Percentiles rank a stretch among this genome's conserved stretches.
phyloP scores from a whole-genome alignment of 2,329 filamentous ascomycete species.

The Ophiostoma himal-ulmi region DNA sequence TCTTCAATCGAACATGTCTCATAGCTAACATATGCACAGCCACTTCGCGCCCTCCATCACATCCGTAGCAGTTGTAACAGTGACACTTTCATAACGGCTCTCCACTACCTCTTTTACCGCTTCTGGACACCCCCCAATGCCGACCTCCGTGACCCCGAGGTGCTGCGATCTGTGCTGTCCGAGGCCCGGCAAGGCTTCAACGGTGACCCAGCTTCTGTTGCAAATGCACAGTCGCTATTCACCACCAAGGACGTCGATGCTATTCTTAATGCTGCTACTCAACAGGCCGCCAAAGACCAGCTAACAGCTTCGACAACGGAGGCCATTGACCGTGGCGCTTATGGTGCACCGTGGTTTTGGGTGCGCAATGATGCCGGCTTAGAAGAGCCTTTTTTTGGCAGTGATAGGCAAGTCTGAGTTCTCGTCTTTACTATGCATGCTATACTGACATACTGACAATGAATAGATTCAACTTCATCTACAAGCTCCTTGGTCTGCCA shows the following conservation, averaged over 20 bases:
- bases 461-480: slow-evolving; percentile 61
- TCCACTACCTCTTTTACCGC: slow-evolving; percentile 50
- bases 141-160: slow-evolving; percentile 54
- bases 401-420: slow-evolving; percentile 49
- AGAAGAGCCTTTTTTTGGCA: slow-evolving; percentile 69
- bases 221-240: slow-evolving; percentile 38
- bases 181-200: slow-evolving; percentile 30
- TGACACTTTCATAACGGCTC: slow-evolving; percentile 46
- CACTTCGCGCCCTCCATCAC: slow-evolving; percentile 60
- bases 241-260: slow-evolving; percentile 44
- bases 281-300: slow-evolving; percentile 38
- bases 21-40: slow-evolving; percentile 27
- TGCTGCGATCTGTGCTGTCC: slow-evolving; percentile 40
- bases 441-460: background rate
- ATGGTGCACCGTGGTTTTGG: slow-evolving; percentile 72
- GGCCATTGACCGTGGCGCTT: slow-evolving; percentile 61
- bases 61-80: slow-evolving; percentile 54
- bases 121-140: slow-evolving; percentile 58
- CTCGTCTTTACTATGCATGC: background rate
- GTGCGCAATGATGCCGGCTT: slow-evolving; percentile 53
- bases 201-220: background rate
- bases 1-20: no score
- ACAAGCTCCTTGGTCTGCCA: slow-evolving; percentile 57
- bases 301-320: slow-evolving; percentile 53
- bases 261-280: slow-evolving; percentile 50